Base-by-base conservation (phyloP, 352 stramenopile species). In the Pythium grandisporangium region DNA sequence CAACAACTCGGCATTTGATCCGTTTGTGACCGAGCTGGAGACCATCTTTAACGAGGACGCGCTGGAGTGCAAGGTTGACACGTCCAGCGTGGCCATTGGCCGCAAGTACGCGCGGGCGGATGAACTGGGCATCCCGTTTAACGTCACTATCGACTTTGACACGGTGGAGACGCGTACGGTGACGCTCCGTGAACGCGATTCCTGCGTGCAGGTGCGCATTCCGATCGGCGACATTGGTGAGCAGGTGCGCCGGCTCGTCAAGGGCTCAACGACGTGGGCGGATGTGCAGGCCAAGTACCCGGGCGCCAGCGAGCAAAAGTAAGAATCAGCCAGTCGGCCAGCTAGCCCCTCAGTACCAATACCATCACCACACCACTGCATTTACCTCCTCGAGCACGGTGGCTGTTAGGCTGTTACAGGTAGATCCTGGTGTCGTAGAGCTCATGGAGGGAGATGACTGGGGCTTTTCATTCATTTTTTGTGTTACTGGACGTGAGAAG, bases 61-160 rank as follows among this genome's bases (percentile, higher is more conserved):
- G 37, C 40, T 92, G 35, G 71, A 93, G 47, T 96, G 79, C 58
- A 96, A 96, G 63, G 84, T 96, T 26, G 96, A 99, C 68, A 93
- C 95, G 41, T 97, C 88, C 39, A 95, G 90, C 45, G 92, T 95
- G 21, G 87, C 95, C 23, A 95, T 99, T 45, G 96, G 96, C 61
- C 83, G 94, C 55, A 91, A 88, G 61, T 99, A 99, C 75, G 90
- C 95, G 21, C 93, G 96, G 48, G 67, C 86, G 4, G 95, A 99
- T 69, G 96, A 99, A 76, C 66, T 99, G 34, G 96, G 96, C 62
- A 90, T 99, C 33, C 96, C 96, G 32, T 99, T 99, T 67, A 95
- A 77, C 32, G 84, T 99, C 32, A 99, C 96, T 22, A 96, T 99
- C 45, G 96, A 99, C 73, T 99, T 98, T 52, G 79, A 99, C 50